Base-by-base conservation (phyloP, 164 flowering plant genomes). In the Vitis amurensis region DNA sequence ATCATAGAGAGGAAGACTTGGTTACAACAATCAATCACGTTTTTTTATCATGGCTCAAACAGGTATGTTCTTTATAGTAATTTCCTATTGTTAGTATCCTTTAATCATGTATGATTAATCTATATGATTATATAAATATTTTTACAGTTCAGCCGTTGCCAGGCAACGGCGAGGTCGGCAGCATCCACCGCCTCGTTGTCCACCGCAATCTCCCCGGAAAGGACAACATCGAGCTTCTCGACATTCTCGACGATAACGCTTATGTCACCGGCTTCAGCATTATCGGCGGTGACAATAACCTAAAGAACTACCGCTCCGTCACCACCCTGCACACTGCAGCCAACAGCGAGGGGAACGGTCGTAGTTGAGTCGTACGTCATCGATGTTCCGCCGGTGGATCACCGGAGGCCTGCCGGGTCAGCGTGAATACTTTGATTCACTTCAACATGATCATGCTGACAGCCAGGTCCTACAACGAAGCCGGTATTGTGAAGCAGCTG, bases 231-330 rank as follows among this genome's bases (percentile, higher is more conserved):
- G 98, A 92, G 71, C 73, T 90, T 2, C 91, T 92, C 13, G 98
- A 92, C 83, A 84, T 89, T 78, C 83, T 92, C 17, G 96, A 92
- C 79, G 96, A 92, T 15, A 89, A 92, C 67, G 74, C 78, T 11
- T 90, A 92, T 70, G 83, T 89, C 64, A 72, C 89, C 55, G 85
- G 92, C 77, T 92, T 89, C 84, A 85, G 95, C 73, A 77, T 92
- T n/a, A 85, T 92, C 5, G 86, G 83, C 13, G 83, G 86, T 8
- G 83, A 78, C 61, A 81, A 82, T 50, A 17, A 83, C 19, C 55
- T 79, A 44, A 72, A 56, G 23, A 79, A 79, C 27, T 79, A 79
- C 68, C 59, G 68, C 6, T 79, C 80, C 12, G 80, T 80, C 8
- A 80, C 83, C 27, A 67, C 80, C 8, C 78, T 80, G 2, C 75